These are phyloP conservation scores for Metschnikowia sp. DNA, from an alignment of 805 yeast species.

Conservation along the genomic window DNA sequence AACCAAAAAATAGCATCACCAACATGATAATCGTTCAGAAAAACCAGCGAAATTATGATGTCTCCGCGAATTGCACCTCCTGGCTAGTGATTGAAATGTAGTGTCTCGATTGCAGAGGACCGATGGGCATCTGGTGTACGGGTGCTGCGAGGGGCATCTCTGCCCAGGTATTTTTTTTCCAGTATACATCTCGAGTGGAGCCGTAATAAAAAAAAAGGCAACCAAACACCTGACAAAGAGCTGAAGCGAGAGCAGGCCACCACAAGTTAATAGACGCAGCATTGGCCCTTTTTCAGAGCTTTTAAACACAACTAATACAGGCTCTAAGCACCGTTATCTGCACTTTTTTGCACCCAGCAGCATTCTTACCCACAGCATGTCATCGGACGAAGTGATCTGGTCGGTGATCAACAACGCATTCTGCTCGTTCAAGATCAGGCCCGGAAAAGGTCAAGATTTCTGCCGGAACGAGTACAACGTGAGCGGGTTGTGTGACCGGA, in stretches of 20 bases:
- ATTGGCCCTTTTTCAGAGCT: no score
- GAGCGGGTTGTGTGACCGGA: slow-evolving; percentile 87
- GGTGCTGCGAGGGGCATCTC: slow-evolving; percentile 10
- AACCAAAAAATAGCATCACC: no score
- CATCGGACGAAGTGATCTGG: slow-evolving; percentile 86
- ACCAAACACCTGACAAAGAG: no score
- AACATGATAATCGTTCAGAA: no score
- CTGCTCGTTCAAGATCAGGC: slow-evolving; percentile 89
- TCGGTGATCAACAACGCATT: slow-evolving; percentile 93
- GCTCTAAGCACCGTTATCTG: no score
- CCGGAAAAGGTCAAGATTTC: slow-evolving; percentile 85
- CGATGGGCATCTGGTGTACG: slow-evolving; percentile 13
- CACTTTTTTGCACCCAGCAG: not conserved
- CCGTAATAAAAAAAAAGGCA: no score
- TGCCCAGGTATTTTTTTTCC: slow-evolving; percentile 3
- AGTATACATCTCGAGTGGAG: not conserved
- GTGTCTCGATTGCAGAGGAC: not conserved
- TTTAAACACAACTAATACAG: no score
- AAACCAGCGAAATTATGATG: no score
- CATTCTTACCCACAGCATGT: slow-evolving; percentile 27
- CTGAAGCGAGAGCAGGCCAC: no score
- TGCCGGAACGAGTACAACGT: slow-evolving; percentile 97
- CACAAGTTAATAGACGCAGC: no score
- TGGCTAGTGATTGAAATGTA: not conserved
- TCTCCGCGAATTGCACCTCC: not conserved